phyloP scores from a whole-genome alignment of 2,329 filamentous ascomycete species.

The Cladosporium sp. region DNA sequence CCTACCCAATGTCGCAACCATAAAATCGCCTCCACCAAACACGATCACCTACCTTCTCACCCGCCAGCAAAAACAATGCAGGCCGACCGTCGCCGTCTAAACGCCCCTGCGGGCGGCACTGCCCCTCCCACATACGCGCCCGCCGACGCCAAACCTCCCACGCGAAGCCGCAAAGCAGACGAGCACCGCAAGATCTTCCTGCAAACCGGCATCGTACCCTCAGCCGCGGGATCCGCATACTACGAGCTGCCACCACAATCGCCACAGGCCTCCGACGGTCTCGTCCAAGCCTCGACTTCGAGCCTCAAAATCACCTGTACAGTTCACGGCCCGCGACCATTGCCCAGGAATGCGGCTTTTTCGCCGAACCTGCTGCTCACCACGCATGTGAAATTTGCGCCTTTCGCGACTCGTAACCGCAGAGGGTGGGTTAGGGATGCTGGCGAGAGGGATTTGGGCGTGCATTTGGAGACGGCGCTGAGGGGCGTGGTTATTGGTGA shows the following conservation, averaged over 20 bases:
- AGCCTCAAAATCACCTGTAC: conserved; percentile 89
- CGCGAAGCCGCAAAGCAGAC: conserved; percentile 59
- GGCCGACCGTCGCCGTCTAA: conserved; percentile 84
- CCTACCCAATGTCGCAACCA: background rate
- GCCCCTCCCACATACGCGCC: conserved; percentile 65
- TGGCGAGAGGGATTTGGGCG: conserved; percentile 80
- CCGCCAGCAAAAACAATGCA: conserved; percentile 20
- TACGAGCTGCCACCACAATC: conserved; percentile 54
- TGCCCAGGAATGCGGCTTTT: conserved; percentile 85
- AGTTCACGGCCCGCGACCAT: conserved; percentile 85
- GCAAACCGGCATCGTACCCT: conserved; percentile 86
- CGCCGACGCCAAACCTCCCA: conserved; percentile 40
- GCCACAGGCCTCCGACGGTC: conserved; percentile 33
- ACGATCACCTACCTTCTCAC: background rate
- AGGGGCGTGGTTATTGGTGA: conserved; percentile 87
- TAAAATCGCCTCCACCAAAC: background rate
- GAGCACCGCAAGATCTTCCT: conserved; percentile 83
- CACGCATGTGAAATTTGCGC: conserved; percentile 93
- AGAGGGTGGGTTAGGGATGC: conserved; percentile 82
- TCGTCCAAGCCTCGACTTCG: conserved; percentile 42
- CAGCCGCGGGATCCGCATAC: conserved; percentile 89
- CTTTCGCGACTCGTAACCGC: conserved; percentile 79
- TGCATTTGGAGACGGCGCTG: conserved; percentile 86
- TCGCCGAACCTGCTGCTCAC: conserved; percentile 87
- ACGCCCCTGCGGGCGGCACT: conserved; percentile 77